Evolutionary conservation across 225 moss, liverwort and hornwort species (phyloP), one percentile per base, ranked within the genome.

Genomic region (Asterella californica): DNA sequence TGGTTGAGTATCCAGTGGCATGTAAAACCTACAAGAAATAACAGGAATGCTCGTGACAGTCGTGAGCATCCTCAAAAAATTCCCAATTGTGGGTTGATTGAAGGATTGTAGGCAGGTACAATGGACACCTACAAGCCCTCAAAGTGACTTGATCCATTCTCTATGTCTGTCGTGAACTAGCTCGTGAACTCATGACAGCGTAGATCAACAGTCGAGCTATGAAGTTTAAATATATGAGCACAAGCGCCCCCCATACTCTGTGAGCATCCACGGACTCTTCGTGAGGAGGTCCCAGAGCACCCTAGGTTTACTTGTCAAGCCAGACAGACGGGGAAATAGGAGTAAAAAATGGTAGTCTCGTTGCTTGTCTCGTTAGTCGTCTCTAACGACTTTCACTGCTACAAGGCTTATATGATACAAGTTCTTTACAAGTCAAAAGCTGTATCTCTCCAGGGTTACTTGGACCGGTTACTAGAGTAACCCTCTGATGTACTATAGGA

Each of bases 361-460:
- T n/a, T 63, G 70, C 70, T 50, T 30, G 74, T 76, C 79, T 70
- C 50, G 22, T n/a, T 47, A 60, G 75, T 52, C 76, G 33, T 38
- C 60, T 72, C 82, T 77, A 42, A 72, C 22, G 75, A 64, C 72
- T 61, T 80, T 46, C 37, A 76, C 12, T 77, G 29, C 73, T 80
- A 83, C 80, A 74, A 27, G 57, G n/a, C 67, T 67, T 78, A 12
- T 83, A 86, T 83, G 49, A 60, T 83, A 86, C 85, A 86, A 68
- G 45, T 77, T 77, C 83, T 83, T 68, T 86, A 86, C 86, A 86
- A 75, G 30, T 78, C 62, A 62, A 81, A 61, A 45, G 34, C 68
- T 46, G 27, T 81, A n/a, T 15, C 70, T 67, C 34, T 81, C 76
- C 37, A 29, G 27, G 62, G 63, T 30, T 38, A 48, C 30, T 64